A percentile compares a stretch with the other conserved stretches of the same genome.
Evolutionary conservation across 768 basidiomycete species (phyloP).

Genomic region (Neoboletus subvelutipes): DNA sequence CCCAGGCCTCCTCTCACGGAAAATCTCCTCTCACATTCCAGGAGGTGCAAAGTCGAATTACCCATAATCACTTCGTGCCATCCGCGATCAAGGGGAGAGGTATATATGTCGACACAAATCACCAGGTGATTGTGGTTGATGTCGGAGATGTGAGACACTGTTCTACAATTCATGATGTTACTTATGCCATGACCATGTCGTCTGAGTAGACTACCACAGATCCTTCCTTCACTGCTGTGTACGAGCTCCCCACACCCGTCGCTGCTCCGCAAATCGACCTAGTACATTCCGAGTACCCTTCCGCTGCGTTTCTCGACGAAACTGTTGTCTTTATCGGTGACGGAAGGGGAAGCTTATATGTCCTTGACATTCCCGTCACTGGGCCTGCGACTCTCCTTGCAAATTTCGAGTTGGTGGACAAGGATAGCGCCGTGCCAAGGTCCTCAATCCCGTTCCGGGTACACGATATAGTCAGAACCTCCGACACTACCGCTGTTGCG

Average conservation of each 20-base stretch:
- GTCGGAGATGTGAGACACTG: constrained; percentile 52
- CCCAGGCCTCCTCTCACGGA: constrained; percentile 56
- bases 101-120: constrained; percentile 66
- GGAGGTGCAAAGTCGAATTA: constrained; percentile 81
- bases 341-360: constrained; percentile 66
- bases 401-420: constrained; percentile 44
- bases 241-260: constrained; percentile 58
- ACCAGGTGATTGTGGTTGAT: constrained; percentile 58
- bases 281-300: constrained; percentile 72
- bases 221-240: constrained; percentile 56
- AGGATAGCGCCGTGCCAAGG: constrained; percentile 21
- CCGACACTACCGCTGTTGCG: constrained; percentile 42
- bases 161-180: background rate
- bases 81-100: constrained; percentile 46
- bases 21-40: constrained; percentile 67
- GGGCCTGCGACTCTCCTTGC: constrained; percentile 49
- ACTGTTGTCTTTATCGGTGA: constrained; percentile 59
- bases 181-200: constrained; percentile 11
- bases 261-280: constrained; percentile 38
- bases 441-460: constrained; percentile 39
- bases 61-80: constrained; percentile 75
- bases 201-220: constrained; percentile 47
- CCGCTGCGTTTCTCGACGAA: constrained; percentile 54
- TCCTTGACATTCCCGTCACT: constrained; percentile 45
- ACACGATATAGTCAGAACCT: constrained; percentile 35